phyloP scores from a whole-genome alignment of 345 rosid species.

The Noccaea bulbosa region DNA sequence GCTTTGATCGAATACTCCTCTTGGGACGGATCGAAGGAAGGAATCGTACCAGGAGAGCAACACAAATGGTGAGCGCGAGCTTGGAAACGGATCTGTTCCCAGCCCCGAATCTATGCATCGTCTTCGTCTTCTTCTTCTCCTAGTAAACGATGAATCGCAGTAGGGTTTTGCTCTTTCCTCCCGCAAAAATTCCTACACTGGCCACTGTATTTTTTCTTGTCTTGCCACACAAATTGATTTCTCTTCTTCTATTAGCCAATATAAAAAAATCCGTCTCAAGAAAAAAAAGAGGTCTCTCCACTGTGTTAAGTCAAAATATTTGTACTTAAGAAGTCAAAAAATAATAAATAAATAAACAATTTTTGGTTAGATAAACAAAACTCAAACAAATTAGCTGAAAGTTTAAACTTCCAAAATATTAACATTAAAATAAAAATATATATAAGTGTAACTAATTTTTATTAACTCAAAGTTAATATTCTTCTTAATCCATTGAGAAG shows the following conservation, averaged over 20 bases:
- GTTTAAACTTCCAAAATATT: background rate
- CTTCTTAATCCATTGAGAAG: background rate
- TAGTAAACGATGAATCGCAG: conserved; percentile 26
- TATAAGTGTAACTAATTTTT: background rate
- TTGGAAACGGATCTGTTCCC: conserved; percentile 44
- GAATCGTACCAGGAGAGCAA: conserved; percentile 39
- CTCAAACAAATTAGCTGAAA: background rate
- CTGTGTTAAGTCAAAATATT: background rate
- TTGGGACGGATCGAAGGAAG: conserved; percentile 20
- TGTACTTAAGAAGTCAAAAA: background rate
- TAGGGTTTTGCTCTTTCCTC: conserved; percentile 42
- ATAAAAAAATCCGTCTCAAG: background rate
- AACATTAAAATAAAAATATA: background rate
- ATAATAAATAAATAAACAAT: background rate
- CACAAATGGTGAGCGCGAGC: conserved; percentile 37
- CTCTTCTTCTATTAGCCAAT: conserved; percentile 14
- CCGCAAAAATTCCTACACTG: conserved; percentile 24
- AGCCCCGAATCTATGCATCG: conserved; percentile 38
- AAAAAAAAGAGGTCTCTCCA: background rate
- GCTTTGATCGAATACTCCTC: conserved; percentile 12
- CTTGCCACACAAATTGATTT: conserved; percentile 1
- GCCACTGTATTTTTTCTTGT: conserved; percentile 4
- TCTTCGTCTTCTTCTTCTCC: conserved; percentile 30
- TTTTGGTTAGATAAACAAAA: background rate
- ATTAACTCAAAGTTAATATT: background rate